A percentile compares a stretch with the other conserved stretches of the same genome.
These are phyloP conservation scores for Pseudocercospora fijiensis DNA, from an alignment of 2,329 filamentous ascomycete genomes.

Conservation along the genomic window DNA sequence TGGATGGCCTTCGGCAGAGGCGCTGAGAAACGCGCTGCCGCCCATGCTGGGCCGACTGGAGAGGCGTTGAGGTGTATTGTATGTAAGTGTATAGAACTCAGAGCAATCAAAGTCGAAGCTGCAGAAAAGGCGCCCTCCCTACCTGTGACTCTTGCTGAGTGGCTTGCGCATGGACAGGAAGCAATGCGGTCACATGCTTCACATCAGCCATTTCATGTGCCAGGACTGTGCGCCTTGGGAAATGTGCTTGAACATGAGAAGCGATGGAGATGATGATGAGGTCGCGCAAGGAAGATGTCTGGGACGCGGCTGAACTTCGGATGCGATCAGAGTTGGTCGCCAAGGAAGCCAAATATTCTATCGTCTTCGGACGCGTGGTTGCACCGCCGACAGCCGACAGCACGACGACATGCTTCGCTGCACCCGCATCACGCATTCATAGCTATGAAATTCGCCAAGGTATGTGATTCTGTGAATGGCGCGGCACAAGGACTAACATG, in stretches of 20 bases:
- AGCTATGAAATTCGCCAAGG: conserved; percentile 32
- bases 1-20: conserved; percentile 42
- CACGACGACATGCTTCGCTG: neutral
- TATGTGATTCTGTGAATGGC: neutral
- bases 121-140: neutral
- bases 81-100: neutral
- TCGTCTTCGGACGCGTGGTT: neutral
- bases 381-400: neutral
- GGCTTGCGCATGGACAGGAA: neutral
- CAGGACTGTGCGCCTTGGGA: too few relatives aligned
- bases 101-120: neutral
- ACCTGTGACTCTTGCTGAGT: neutral
- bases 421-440: neutral
- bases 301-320: neutral
- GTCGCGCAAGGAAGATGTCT: neutral
- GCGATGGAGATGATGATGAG: neutral
- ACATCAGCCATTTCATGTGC: neutral
- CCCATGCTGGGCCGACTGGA: conserved; percentile 56
- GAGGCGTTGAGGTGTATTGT: neutral
- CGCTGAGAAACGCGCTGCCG: conserved; percentile 58
- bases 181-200: neutral
- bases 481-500: neutral
- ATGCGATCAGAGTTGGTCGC: neutral
- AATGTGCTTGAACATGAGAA: neutral
- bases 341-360: neutral